Conservation (phyloP, 176 grass and related monocot genomes). For the Thinopyrum elongatum region DNA sequence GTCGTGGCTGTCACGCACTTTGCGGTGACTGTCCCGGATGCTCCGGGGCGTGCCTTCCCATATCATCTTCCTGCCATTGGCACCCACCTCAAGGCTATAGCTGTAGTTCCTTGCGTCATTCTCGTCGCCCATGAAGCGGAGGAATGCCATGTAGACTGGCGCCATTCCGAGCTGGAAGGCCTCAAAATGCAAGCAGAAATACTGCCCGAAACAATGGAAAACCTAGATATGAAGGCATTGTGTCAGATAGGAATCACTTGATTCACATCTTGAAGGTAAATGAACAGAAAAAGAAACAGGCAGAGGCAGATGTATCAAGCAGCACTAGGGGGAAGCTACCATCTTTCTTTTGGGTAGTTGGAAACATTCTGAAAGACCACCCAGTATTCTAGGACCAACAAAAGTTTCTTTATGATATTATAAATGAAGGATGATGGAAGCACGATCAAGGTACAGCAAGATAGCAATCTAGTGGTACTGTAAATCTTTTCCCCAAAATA, state of each 20-base stretch:
- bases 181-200: slow-evolving; percentile 40
- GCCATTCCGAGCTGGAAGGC: slow-evolving; percentile 33
- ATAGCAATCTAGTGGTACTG: neutral
- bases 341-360: neutral
- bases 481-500: neutral
- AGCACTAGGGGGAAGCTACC: neutral
- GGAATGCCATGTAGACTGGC: slow-evolving; percentile 36
- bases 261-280: neutral
- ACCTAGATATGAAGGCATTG: neutral
- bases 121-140: slow-evolving; percentile 29
- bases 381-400: neutral
- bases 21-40: slow-evolving; percentile 34
- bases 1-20: slow-evolving; percentile 31
- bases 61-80: slow-evolving; percentile 38
- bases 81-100: slow-evolving; percentile 30
- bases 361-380: neutral
- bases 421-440: slow-evolving; percentile 8
- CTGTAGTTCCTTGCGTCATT: slow-evolving; percentile 22
- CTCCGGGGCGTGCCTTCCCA: slow-evolving; percentile 30
- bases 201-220: slow-evolving; percentile 38
- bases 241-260: neutral
- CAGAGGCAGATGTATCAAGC: neutral
- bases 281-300: neutral
- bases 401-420: neutral
- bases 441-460: neutral